phyloP scores from a whole-genome alignment of 129 eudicot genomes.

The Lonicera japonica region DNA sequence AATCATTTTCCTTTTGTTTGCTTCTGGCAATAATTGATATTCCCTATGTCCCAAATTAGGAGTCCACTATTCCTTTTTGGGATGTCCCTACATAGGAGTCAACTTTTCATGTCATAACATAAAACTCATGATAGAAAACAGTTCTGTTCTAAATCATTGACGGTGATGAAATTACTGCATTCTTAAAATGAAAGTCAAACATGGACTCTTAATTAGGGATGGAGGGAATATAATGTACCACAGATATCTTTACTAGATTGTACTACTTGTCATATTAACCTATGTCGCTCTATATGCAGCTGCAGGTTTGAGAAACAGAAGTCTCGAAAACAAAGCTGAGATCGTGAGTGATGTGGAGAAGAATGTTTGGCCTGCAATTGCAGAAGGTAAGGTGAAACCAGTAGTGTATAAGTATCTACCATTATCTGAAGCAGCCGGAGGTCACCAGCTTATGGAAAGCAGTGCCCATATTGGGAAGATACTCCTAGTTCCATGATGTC shows the following conservation, averaged over 20 bases:
- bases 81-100: no score
- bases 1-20: background rate
- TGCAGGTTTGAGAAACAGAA: slow-evolving; percentile 73
- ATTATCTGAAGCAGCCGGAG: slow-evolving; percentile 64
- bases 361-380: slow-evolving; percentile 75
- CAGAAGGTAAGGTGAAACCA: slow-evolving; percentile 53
- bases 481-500: slow-evolving; percentile 44
- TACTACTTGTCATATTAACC: background rate
- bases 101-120: no score
- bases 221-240: no score
- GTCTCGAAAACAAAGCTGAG: slow-evolving; percentile 65
- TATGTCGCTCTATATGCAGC: slow-evolving; percentile 17
- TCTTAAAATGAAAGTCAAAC: no score
- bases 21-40: slow-evolving; percentile 1
- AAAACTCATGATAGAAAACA: no score
- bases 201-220: no score
- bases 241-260: background rate
- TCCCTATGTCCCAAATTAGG: no score
- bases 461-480: slow-evolving; percentile 75
- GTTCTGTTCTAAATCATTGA: no score
- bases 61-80: no score
- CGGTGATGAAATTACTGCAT: no score
- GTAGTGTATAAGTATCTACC: slow-evolving; percentile 49
- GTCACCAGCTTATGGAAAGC: slow-evolving; percentile 73
- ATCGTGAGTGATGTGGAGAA: slow-evolving; percentile 77